Base-by-base conservation (phyloP, 2,329 filamentous ascomycete species). In the Ophiostoma perfectum region DNA sequence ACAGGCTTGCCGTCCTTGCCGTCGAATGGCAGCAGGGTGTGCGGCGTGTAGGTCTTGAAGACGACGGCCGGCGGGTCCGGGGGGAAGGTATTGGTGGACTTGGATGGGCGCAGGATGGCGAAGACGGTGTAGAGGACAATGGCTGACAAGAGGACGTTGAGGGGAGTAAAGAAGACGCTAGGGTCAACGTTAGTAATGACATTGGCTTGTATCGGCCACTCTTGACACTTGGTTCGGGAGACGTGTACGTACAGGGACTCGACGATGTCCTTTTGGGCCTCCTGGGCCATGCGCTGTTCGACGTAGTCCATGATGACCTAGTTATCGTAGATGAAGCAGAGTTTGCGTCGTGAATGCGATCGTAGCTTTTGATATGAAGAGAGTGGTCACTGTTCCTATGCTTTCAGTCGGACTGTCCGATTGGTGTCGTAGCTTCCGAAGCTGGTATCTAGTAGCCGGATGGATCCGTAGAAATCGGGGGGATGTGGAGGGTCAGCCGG, bases 11-110 rank as follows among this genome's bases (percentile, higher is more conserved):
- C 84, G 75, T 90, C 84, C 67, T 83, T 80, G 77, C 95, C 95
- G 80, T 94, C 93, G 84, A 88, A 94, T 44, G 92, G 90, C 42
- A 92, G 85, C n/a, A 99, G 87, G 4, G 91, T 92, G 58, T 81
- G 88, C 38, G 91, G 91, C 14, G 89, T 94, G 81, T 92, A 90
- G 68, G 84, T 88, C 69, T 80, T 80, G 82, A 90, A 90, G 73
- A 90, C 85, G 73, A 82, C 80, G 66, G 88, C 82, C 0, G 87
- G 81, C 5, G 84, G 77, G 62, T 86, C 81, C 71, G 81, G 81
- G 62, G 85, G 81, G 41, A 88, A 78, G 4, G 81, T 73, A 27
- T 27, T 27, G 6, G 80, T 77, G 16, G 82, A 74, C 12, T 81
- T 77, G n/a, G 81, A 74, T 2, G 85, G 83, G 66, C 82, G 81